These are phyloP conservation scores for Neocucurbitaria cava DNA, from an alignment of 2,329 filamentous ascomycete species.

Conservation along the genomic window DNA sequence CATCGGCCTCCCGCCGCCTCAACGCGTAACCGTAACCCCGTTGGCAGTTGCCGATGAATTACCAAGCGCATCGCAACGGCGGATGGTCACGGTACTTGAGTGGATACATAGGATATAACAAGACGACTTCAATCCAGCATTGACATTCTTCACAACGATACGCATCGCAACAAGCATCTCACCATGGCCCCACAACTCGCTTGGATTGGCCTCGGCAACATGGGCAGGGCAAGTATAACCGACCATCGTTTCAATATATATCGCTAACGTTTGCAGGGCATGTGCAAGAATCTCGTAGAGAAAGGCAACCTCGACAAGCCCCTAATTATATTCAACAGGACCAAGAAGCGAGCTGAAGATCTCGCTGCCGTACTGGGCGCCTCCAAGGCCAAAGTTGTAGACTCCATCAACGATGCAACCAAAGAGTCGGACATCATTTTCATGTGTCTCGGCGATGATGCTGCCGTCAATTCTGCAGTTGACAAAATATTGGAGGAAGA, in stretches of 20 bases:
- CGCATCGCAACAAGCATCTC: constrained; percentile 1
- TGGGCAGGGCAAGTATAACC: constrained; percentile 71
- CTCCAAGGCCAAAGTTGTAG: constrained; percentile 69
- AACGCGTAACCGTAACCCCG: constrained; percentile 12
- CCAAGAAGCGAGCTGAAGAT: constrained; percentile 68
- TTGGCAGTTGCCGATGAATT: neutral
- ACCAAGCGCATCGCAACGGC: neutral
- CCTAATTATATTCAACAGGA: constrained; percentile 82
- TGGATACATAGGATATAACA: neutral
- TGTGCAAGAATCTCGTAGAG: constrained; percentile 80
- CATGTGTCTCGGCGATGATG: constrained; percentile 80
- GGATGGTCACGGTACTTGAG: neutral
- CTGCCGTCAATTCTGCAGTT: constrained; percentile 70
- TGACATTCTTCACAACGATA: neutral
- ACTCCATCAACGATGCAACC: constrained; percentile 71
- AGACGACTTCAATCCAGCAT: too few relatives aligned
- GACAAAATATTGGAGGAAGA: constrained; percentile 62
- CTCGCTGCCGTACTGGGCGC: constrained; percentile 66
- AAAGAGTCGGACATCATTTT: constrained; percentile 79
- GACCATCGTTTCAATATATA: neutral
- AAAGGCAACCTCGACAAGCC: constrained; percentile 77
- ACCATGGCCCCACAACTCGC: constrained; percentile 63
- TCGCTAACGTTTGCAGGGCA: constrained; percentile 63
- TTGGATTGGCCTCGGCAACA: constrained; percentile 87
- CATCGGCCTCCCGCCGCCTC: constrained; percentile 10